Base-by-base conservation (phyloP, 1,284 basidiomycete species). In the Schizophyllum amplum region DNA sequence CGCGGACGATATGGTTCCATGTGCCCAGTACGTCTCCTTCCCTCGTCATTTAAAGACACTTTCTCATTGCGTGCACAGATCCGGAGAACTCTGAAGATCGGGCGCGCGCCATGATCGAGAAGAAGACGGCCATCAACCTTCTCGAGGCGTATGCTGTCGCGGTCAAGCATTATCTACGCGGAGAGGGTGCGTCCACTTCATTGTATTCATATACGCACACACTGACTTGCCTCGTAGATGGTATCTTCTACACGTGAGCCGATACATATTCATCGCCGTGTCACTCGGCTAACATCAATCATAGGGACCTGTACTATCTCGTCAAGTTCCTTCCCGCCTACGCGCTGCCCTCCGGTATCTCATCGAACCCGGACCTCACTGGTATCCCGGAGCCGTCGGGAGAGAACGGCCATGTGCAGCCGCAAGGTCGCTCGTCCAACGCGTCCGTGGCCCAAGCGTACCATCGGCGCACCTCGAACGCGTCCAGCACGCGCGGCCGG, bases 301-400 rank as follows among this genome's bases (percentile, higher is more conserved):
- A 68, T 57, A 81, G 77, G 63, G 84, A 87, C 65, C 71, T 87
- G 4, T 85, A 82, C 67, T 79, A 83, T 62, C 76, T 81, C 55
- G 78, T 84, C 66, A 86, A 85, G 65, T 86, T 81, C 68, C 75
- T 87, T n/a, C 84, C 84, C 1, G 72, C 79, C 4, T 87, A 87
- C 63, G 77, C 79, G 1, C 70, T 86, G 5, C 83, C 84, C 0
- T 65, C 79, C 1, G 80, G 81, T 26, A 67, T 81, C 51, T 80
- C 83, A 13, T 78, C 77, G 17, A 64, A 65, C 42, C 60, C 67
- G n/a, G 75, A 80, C 58, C 59, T 73, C 21, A 53, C 66, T 1
- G 64, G 66, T 20, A 59, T 65, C 49, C 23, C 23, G 13, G n/a
- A 21, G 5, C 13, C 27, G 27, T 5, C 5, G 27, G 13, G 27